Percentiles rank a stretch among this genome's conserved stretches.
phyloP scores from a whole-genome alignment of 1,139 yeast genomes.

The Fermentozyma sake region DNA sequence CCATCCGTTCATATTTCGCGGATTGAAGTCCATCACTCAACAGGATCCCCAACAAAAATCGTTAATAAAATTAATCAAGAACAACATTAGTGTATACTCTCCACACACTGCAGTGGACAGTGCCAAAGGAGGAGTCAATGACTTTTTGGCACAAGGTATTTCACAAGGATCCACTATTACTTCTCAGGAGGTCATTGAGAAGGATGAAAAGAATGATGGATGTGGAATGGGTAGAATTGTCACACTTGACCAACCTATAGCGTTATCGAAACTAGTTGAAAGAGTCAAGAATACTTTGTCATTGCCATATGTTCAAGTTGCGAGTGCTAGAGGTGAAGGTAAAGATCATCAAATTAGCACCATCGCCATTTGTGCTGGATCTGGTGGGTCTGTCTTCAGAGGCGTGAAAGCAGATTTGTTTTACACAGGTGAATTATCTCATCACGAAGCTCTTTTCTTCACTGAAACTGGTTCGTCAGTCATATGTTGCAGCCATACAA shows the following conservation, averaged over 20 bases:
- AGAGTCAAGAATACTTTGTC: conserved; percentile 54
- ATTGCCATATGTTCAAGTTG: conserved; percentile 61
- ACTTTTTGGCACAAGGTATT: conserved; percentile 74
- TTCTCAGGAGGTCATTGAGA: conserved; percentile 25
- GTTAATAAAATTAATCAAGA: conserved; percentile 63
- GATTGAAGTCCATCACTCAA: conserved; percentile 70
- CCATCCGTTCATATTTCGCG: conserved; percentile 91
- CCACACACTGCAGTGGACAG: conserved; percentile 98
- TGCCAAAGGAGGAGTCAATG: conserved; percentile 87
- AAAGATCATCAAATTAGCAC: conserved; percentile 31
- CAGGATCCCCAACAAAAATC: conserved; percentile 79
- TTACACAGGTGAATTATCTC: conserved; percentile 90
- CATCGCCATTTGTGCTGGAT: conserved; percentile 94
- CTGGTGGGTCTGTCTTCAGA: conserved; percentile 70
- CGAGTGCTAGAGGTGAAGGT: conserved; percentile 34
- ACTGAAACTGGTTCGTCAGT: conserved; percentile 73
- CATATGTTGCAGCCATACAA: conserved; percentile 80
- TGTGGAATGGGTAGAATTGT: conserved; percentile 87
- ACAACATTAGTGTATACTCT: conserved; percentile 80
- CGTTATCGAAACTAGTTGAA: conserved; percentile 43
- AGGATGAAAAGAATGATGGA: conserved; percentile 26
- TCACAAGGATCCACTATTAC: conserved; percentile 21
- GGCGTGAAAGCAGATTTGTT: conserved; percentile 71
- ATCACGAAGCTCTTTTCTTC: conserved; percentile 77
- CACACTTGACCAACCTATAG: conserved; percentile 38